Evolutionary conservation across 352 stramenopile genomes (phyloP).

Genomic region (Pythium inflatum): DNA sequence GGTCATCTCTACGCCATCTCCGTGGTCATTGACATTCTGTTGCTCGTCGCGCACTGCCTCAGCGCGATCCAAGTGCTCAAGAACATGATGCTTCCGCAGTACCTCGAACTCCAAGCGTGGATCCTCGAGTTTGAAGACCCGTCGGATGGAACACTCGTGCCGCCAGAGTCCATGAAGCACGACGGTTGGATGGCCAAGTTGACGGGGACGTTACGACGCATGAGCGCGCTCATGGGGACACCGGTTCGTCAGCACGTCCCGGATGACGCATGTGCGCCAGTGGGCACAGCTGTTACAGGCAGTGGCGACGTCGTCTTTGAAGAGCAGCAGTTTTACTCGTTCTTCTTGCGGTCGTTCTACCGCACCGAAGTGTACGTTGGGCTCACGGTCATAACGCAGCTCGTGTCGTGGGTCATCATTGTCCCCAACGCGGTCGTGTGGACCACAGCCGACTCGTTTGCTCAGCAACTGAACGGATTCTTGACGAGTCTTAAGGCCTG

Average conservation of each 20-base stretch:
- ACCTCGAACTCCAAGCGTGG: background rate
- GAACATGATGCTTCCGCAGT: constrained; percentile 14
- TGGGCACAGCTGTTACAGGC: too few relatives aligned
- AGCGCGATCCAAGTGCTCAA: constrained; percentile 26
- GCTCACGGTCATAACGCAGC: constrained; percentile 23
- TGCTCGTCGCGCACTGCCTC: constrained; percentile 25
- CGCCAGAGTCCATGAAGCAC: too few relatives aligned
- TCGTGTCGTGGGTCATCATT: constrained; percentile 64
- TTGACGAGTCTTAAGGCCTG: constrained; percentile 37
- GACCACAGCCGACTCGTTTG: constrained; percentile 37
- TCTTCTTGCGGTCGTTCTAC: constrained; percentile 43
- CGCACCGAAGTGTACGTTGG: constrained; percentile 46
- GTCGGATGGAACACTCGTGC: background rate
- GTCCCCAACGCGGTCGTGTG: constrained; percentile 56
- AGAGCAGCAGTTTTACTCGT: constrained; percentile 16
- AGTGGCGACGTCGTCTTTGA: too few relatives aligned
- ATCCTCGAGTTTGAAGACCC: too few relatives aligned
- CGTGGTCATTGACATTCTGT: constrained; percentile 25
- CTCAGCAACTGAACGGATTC: constrained; percentile 35
- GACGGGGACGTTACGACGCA: too few relatives aligned
- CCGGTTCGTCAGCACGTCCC: too few relatives aligned
- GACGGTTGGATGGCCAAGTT: background rate
- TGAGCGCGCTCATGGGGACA: too few relatives aligned
- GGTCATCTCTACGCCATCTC: constrained; percentile 30
- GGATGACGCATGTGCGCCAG: too few relatives aligned